Base-by-base conservation (phyloP, 345 rosid genomes). In the Camelina neglecta region DNA sequence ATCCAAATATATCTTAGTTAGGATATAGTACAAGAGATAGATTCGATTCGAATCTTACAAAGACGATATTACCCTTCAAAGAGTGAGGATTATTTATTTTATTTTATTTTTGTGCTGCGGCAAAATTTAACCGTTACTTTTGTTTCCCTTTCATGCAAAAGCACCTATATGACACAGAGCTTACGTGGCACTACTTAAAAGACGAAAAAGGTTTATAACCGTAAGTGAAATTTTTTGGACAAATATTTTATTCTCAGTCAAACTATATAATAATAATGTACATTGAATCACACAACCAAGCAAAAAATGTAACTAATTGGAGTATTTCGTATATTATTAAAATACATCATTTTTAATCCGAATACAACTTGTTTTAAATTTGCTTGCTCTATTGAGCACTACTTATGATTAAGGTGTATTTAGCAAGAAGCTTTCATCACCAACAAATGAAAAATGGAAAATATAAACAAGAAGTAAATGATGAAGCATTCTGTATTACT, bases 401-500 rank as follows among this genome's bases (percentile, higher is more conserved):
- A 56, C 51, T 69, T 45, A 55, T 36, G 54, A 24, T 20, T 44
- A 45, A 76, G 47, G 48, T 63, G 54, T 76, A 70, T 63, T 76
- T 76, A 16, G 8, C 61, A 47, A 56, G 75, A 76, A 76, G 75
- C 36, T 63, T 70, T 76, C 65, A 59, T 67, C 62, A 72, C 77
- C 81, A 72, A 77, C 73, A 65, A 77, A 64, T 61, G 38, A 9
- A 12, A 31, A 48, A 42, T 12, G 8, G 3, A 26, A 26, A 26
- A 39, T 35, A 35, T 35, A 23, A 23, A 50, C 12, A 50, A 61
- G 11, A n/a, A 56, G 6, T 58, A 62, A 47, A 77, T 71, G 73
- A 78, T 65, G 69, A 78, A 72, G 68, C 50, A 78, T 78, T 78
- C 39, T 60, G 63, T 20, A 59, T 72, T 65, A 78, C 77, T 77